phyloP scores from a whole-genome alignment of 352 stramenopile species.

The Phytopythium chamaehyphon region DNA sequence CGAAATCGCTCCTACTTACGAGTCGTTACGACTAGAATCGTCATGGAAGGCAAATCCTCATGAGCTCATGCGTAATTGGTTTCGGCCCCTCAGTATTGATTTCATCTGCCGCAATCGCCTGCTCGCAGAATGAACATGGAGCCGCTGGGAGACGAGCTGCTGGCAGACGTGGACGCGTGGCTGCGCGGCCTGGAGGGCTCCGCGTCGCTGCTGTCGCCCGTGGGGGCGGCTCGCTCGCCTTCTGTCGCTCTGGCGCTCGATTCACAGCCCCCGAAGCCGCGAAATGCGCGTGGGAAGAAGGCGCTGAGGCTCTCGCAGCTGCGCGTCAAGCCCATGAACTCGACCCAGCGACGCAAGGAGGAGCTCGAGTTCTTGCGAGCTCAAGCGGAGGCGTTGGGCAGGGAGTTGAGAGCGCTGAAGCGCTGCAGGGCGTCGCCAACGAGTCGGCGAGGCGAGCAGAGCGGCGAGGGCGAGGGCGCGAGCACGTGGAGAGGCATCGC shows the following conservation, averaged over 20 bases:
- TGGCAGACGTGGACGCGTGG: slow-evolving; percentile 5
- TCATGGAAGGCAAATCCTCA: too few relatives aligned
- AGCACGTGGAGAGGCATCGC: neutral
- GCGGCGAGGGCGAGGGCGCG: too few relatives aligned
- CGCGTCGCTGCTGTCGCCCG: too few relatives aligned
- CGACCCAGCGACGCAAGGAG: slow-evolving; percentile 5
- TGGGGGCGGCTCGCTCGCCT: neutral
- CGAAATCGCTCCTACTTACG: too few relatives aligned
- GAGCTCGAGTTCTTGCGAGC: slow-evolving; percentile 6
- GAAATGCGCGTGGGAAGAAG: too few relatives aligned
- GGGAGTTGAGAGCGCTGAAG: slow-evolving; percentile 3
- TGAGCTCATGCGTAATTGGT: too few relatives aligned
- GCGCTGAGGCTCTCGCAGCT: too few relatives aligned
- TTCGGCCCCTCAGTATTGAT: too few relatives aligned
- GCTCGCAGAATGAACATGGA: neutral
- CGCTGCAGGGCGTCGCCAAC: neutral
- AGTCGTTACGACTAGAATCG: too few relatives aligned
- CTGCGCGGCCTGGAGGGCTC: neutral
- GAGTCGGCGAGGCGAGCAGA: neutral
- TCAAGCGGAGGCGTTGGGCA: neutral
- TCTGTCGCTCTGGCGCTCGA: neutral
- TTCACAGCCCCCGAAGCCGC: neutral
- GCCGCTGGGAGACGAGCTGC: neutral
- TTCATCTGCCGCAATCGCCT: too few relatives aligned
- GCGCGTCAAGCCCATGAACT: slow-evolving; percentile 3